Conservation (phyloP, 306 rosid genomes). For the Sicyos edulis region DNA sequence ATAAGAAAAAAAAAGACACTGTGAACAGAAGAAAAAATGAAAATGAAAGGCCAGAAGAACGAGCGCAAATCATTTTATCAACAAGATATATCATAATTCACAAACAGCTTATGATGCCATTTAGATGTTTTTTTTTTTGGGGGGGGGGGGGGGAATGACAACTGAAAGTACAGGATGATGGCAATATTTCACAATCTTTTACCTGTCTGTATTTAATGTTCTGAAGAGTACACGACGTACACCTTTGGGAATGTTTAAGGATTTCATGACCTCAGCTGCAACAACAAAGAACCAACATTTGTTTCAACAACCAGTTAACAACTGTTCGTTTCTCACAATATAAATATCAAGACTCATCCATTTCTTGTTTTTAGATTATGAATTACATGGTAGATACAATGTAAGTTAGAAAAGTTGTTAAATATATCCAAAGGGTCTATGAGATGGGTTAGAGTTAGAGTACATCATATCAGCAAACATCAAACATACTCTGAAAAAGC, state of each 20-base stretch:
- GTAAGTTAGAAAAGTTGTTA: background rate
- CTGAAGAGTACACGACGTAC: constrained; percentile 30
- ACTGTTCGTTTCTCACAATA: background rate
- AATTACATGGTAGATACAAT: background rate
- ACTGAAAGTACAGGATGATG: background rate
- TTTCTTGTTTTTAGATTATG: background rate
- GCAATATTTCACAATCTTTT: background rate
- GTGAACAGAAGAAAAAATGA: background rate
- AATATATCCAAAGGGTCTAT: background rate
- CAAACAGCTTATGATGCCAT: background rate
- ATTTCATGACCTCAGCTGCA: constrained; percentile 33
- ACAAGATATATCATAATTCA: background rate
- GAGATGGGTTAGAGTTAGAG: background rate
- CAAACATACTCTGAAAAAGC: too few relatives aligned
- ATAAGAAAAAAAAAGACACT: background rate
- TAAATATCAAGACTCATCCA: background rate
- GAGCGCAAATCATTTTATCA: background rate
- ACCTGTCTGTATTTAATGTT: constrained; percentile 29
- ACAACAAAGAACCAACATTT: background rate
- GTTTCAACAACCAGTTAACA: background rate
- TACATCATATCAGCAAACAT: background rate
- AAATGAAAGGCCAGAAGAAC: constrained; percentile 2
- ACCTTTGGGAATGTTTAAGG: constrained; percentile 29
- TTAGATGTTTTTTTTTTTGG: background rate
- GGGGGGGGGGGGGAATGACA: too few relatives aligned